Conservation (phyloP, 345 rosid species). For the Psidium guajava region DNA sequence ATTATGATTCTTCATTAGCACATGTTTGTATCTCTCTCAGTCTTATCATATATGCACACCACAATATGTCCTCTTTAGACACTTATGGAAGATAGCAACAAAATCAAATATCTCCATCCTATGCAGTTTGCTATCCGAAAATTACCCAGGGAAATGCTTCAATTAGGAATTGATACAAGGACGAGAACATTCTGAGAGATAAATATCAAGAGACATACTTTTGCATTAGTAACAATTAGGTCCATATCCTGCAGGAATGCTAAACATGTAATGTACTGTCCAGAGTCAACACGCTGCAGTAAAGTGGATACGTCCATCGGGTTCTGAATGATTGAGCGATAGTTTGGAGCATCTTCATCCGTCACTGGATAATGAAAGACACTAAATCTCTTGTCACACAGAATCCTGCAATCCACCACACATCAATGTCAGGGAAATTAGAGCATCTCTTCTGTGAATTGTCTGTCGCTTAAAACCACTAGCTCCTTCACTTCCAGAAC, state of each 20-base stretch:
- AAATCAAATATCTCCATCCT: background rate
- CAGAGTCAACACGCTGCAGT: constrained; percentile 82
- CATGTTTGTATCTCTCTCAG: background rate
- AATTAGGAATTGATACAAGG: background rate
- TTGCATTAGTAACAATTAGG: constrained; percentile 88
- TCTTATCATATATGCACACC: background rate
- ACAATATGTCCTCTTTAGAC: background rate
- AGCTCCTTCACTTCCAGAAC: background rate
- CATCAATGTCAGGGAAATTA: background rate
- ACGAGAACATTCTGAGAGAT: background rate
- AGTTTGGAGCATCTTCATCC: constrained; percentile 97
- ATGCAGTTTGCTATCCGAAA: background rate
- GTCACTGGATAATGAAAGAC: constrained; percentile 91
- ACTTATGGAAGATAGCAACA: background rate
- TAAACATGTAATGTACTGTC: constrained; percentile 76
- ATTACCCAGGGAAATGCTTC: background rate
- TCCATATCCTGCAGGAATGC: constrained; percentile 79
- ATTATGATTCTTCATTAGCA: background rate
- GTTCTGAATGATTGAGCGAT: constrained; percentile 73
- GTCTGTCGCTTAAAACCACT: background rate
- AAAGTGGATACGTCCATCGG: constrained; percentile 94
- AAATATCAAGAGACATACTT: constrained; percentile 29
- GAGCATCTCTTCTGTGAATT: background rate
- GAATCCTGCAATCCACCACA: constrained; percentile 36
- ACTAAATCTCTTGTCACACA: constrained; percentile 81